A percentile compares a stretch with the other conserved stretches of the same genome.
Conservation (phyloP, 164 flowering plant species). For the Malania oleifera region DNA sequence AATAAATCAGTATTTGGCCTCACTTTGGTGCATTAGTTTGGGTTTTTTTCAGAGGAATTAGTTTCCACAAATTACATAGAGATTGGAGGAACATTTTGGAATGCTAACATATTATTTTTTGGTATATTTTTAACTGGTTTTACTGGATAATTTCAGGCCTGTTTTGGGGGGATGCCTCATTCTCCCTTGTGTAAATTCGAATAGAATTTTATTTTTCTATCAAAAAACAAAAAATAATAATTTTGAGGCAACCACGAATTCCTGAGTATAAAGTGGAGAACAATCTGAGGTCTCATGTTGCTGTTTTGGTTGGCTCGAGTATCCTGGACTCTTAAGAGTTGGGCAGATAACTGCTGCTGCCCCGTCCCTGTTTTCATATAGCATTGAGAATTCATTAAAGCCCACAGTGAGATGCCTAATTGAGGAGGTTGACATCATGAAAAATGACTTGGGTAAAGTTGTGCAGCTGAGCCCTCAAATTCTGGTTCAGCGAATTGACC, state of each 20-base stretch:
- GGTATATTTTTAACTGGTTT: no score
- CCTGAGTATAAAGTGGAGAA: constrained; percentile 80
- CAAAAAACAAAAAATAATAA: constrained; percentile 65
- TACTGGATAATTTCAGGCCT: no score
- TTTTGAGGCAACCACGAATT: constrained; percentile 91
- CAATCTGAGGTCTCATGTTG: constrained; percentile 75
- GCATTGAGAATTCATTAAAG: constrained; percentile 83
- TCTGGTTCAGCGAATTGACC: constrained; percentile 76
- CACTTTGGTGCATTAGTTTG: no score
- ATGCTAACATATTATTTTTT: no score
- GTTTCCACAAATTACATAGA: no score
- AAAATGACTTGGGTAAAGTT: constrained; percentile 68
- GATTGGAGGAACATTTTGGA: no score
- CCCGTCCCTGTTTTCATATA: constrained; percentile 89
- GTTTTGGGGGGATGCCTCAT: no score
- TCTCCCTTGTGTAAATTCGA: no score
- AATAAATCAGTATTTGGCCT: no score
- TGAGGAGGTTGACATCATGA: constrained; percentile 86
- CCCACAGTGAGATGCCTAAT: constrained; percentile 85
- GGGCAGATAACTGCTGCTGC: constrained; percentile 79
- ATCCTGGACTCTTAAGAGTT: constrained; percentile 67
- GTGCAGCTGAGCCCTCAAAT: constrained; percentile 95
- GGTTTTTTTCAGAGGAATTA: no score
- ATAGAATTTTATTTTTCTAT: no score
- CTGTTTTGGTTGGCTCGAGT: constrained; percentile 63